Conservation (phyloP, 2,329 filamentous ascomycete genomes). For the Cladosporium sp. region DNA sequence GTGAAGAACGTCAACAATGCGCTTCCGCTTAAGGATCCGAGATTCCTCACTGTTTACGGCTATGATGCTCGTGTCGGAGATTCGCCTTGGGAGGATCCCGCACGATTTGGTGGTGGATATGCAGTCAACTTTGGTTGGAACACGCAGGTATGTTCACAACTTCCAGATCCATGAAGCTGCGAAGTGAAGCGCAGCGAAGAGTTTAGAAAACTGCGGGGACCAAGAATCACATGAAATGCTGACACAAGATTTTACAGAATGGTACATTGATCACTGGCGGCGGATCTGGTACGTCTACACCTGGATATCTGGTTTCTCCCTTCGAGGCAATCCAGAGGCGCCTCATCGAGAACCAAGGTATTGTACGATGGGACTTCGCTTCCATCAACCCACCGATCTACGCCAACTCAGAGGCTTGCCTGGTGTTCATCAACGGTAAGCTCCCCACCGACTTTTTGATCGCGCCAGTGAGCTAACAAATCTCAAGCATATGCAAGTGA, state of each 20-base stretch:
- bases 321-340: conserved; percentile 43
- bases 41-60: conserved; percentile 41
- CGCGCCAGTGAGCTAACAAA: background rate
- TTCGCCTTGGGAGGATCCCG: conserved; percentile 39
- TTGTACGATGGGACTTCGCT: conserved; percentile 27
- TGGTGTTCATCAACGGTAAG: conserved; percentile 59
- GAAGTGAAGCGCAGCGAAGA: background rate
- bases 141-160: background rate
- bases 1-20: conserved; percentile 64
- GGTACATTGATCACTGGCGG: conserved; percentile 48
- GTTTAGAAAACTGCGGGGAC: background rate
- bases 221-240: background rate
- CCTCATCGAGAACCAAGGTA: conserved; percentile 31
- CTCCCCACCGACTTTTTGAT: background rate
- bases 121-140: conserved; percentile 31
- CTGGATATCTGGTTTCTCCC: conserved; percentile 42
- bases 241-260: conserved; percentile 21
- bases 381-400: conserved; percentile 27
- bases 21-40: conserved; percentile 51
- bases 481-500: conserved; percentile 43
- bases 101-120: conserved; percentile 41
- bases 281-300: conserved; percentile 43
- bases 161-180: background rate
- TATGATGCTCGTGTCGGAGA: conserved; percentile 37
- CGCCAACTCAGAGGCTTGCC: conserved; percentile 39